Evolutionary conservation across 306 rosid species (phyloP), one percentile per base, ranked within the genome.

Genomic region (Cicer bijugum): DNA sequence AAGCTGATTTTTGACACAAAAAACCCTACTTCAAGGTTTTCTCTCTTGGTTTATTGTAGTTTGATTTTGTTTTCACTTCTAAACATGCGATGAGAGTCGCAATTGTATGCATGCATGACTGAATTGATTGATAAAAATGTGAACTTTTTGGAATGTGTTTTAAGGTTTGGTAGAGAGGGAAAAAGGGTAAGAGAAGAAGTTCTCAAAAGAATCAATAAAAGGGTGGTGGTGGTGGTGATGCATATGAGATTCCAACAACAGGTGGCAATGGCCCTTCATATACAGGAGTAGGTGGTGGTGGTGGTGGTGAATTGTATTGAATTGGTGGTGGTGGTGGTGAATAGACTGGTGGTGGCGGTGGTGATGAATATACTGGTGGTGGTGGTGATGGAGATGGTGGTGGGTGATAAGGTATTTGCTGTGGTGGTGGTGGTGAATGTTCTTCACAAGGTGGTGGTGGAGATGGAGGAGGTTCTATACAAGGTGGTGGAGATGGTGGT

Each of bases 241-340:
- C 90, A 74, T 94, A 91, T 28, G 98, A 81, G 74, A 89, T 85
- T 79, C 95, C 97, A 1, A 72, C 9, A 74, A 89, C 81, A 14
- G 98, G 97, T 74, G 98, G 97, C 88, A 91, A 82, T 53, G 98
- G 96, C 77, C 97, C 97, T 86, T 91, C 89, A 83, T 93, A 91
- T 83, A 86, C 94, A 72, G 98, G 98, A 3, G 33, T 28, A 28
- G 33, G 33, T 20, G 93, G 83, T 8, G 96, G 96, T 11, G 93
- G 92, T n/a, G 91, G 84, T 3, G 78, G 71, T 5, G 79, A 37
- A 81, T 56, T 0, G 84, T 85, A 1, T 80, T 35, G 11, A n/a
- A n/a, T 7, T 7, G 90, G 86, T 6, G 95, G 74, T 4, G 95
- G 74, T 6, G 81, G 74, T 0, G 75, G 62, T 9, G 47, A 14